Base-by-base conservation (phyloP, 345 rosid genomes). In the Lenwebbia sp. region DNA sequence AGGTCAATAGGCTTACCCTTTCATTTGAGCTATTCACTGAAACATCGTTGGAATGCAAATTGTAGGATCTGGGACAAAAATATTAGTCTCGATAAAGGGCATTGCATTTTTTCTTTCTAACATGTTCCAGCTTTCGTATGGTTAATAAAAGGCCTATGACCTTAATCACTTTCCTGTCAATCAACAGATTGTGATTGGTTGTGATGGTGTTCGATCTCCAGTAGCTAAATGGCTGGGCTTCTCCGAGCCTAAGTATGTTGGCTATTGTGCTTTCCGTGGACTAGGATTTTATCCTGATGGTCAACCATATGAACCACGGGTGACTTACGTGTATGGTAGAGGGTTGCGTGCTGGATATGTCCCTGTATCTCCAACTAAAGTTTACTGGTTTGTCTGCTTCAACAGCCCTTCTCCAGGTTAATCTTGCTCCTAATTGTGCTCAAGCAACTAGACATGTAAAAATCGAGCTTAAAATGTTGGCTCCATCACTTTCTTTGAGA, bases 321-420 rank as follows among this genome's bases (percentile, higher is more conserved):
- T 96, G 76, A 96, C 90, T 83, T 94, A 96, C 84, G 87, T 96
- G 82, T 96, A 96, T 14, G 98, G 99, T 52, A 94, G 89, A 85
- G 99, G 99, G 57, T 54, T 95, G 83, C 93, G 98, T 70, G 98
- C 98, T 0, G 99, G 98, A 85, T 95, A 91, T 87, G 94, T 95
- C 85, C 99, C 98, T 11, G 96, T 96, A 62, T 97, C 99, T 40
- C 62, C 92, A 2, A 92, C 96, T 19, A 95, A 93, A 87, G 99
- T 92, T 40, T 96, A 97, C 92, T 97, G 98, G 99, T 97, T 97
- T 86, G 91, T 97, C 91, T 95, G 96, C 94, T 93, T 90, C 93
- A 97, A 95, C 95, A 90, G 94, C 87, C 92, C 93, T 83, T 92
- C 96, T 58, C 91, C 95, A 91, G 99, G 99, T 96, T 86, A 53